Base-by-base conservation (phyloP, 2,329 filamentous ascomycete genomes). In the Aureobasidium pullulans region DNA sequence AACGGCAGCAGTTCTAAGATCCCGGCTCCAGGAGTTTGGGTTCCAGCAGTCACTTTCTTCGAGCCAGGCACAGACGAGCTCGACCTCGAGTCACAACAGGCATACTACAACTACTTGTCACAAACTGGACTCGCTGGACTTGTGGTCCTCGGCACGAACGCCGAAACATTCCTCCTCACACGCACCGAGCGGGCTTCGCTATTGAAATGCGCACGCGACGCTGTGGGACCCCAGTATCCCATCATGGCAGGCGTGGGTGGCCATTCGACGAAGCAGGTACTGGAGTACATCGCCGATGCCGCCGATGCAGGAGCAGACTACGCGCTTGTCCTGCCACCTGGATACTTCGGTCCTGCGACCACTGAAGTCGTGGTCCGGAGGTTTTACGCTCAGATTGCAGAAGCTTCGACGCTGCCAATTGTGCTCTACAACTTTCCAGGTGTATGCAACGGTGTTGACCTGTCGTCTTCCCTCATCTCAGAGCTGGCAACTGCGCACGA, bases 381-480 rank as follows among this genome's bases (percentile, higher is more conserved):
- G 6, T 79, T 77, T 62, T 78, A 73, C 64, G 66, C 72, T 57
- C 70, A 76, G 37, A 71, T 87, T 3, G 86, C 86, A 2, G 76
- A 79, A 52, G 78, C 78, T 1, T 83, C 79, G 16, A 79, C 81
- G 0, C 68, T 89, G 1, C 86, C 86, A 0, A 75, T 89, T 28
- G 72, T 89, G 42, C 84, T 90, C 60, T 88, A 88, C 77, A 88
- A 88, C 72, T 88, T 84, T 74, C 85, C 85, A 1, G 83, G 77
- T 5, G 85, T 87, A 4, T 86, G 82, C 66, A 85, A 86, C 63
- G 85, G 85, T 28, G 75, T 88, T 3, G 86, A 89, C 68, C 74
- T 89, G 28, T 85, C 87, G 69, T 86, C 84, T 1, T 84, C 83
- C 52, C 78, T 79, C 0, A 83, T 88, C 48, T 74, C 79, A 1